Evolutionary conservation across 2,329 filamentous ascomycete genomes (phyloP).

Genomic region (Stagonosporopsis cucurbitacearum): DNA sequence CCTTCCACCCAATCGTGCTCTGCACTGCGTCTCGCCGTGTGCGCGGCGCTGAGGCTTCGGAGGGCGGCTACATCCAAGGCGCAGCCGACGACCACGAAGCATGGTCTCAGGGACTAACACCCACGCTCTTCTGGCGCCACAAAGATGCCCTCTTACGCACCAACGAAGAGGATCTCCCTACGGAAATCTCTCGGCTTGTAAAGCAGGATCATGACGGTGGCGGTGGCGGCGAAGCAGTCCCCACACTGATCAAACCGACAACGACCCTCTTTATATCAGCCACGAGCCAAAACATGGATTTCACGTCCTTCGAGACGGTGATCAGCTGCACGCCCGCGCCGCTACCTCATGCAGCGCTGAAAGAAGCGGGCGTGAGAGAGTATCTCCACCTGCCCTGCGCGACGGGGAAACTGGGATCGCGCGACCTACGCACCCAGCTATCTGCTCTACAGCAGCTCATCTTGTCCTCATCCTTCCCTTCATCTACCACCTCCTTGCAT

Average conservation of each 20-base stretch:
- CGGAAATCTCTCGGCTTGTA: conserved; percentile 57
- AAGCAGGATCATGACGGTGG: conserved; percentile 16
- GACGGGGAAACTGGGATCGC: conserved; percentile 77
- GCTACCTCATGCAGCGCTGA: conserved; percentile 27
- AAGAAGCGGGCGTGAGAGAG: conserved; percentile 45
- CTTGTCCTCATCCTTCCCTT: no score
- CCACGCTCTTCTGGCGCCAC: conserved; percentile 80
- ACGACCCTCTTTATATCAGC: conserved; percentile 50
- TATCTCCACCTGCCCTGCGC: conserved; percentile 69
- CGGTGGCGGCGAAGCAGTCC: conserved; percentile 17
- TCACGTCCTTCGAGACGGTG: conserved; percentile 49
- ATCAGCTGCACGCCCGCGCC: conserved; percentile 55
- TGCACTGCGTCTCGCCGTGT: conserved; percentile 83
- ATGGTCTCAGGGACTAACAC: conserved; percentile 83
- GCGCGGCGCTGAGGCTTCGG: conserved; percentile 69
- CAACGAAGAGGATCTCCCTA: conserved; percentile 68
- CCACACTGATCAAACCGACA: conserved; percentile 53
- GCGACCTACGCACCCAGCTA: conserved; percentile 78
- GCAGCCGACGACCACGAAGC: conserved; percentile 94
- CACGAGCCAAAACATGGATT: conserved; percentile 45
- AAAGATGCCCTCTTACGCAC: conserved; percentile 65
- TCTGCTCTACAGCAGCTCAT: conserved; percentile 65
- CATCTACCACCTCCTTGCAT: background rate
- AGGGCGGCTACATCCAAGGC: conserved; percentile 86
- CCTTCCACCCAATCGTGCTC: conserved; percentile 77